phyloP scores from a whole-genome alignment of 352 stramenopile species.

The Globisporangium nodosum region DNA sequence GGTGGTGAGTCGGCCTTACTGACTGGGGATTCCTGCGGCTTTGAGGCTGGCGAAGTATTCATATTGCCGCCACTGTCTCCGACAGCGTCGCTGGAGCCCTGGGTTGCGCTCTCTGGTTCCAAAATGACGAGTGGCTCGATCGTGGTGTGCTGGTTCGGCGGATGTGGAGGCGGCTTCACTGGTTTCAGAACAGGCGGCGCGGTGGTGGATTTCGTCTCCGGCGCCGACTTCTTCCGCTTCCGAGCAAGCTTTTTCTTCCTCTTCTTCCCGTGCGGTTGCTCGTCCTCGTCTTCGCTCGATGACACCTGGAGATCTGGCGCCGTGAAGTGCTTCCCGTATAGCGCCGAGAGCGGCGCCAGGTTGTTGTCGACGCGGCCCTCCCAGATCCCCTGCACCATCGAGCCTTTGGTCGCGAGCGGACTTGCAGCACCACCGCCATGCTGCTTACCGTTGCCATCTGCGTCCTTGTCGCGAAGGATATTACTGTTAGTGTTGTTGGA shows the following conservation, averaged over 20 bases:
- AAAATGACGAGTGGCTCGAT: neutral
- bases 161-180: slow-evolving; percentile 6
- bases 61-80: neutral
- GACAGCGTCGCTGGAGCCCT: neutral
- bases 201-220: neutral
- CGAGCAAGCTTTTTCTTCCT: neutral
- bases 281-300: slow-evolving; percentile 13
- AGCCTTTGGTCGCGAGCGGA: neutral
- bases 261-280: neutral
- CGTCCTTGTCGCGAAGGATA: neutral
- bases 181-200: neutral
- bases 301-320: slow-evolving; percentile 10
- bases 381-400: slow-evolving; percentile 7
- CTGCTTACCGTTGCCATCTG: neutral
- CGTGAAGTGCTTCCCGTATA: neutral
- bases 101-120: neutral
- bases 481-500: neutral
- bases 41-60: neutral
- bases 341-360: slow-evolving; percentile 2
- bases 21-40: neutral
- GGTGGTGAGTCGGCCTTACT: slow-evolving; percentile 12
- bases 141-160: neutral
- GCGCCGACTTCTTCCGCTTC: slow-evolving; percentile 8
- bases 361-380: slow-evolving; percentile 11
- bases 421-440: neutral